These are phyloP conservation scores for Tuber magnatum DNA, from an alignment of 495 filamentous ascomycete genomes.

Conservation along the genomic window DNA sequence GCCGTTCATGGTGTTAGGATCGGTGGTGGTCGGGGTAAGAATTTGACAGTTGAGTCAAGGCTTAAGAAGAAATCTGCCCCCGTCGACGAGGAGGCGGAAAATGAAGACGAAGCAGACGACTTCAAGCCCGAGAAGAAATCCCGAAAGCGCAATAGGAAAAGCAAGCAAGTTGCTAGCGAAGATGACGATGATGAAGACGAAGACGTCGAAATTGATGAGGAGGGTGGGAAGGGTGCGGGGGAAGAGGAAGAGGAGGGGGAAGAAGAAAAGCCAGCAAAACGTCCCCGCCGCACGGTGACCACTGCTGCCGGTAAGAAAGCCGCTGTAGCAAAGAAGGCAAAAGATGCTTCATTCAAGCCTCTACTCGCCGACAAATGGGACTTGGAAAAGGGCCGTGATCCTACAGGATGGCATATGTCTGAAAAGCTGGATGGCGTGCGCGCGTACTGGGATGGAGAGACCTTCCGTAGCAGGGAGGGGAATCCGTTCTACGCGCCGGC, in stretches of 20 bases:
- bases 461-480: constrained; percentile 36
- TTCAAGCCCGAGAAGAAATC: constrained; percentile 6
- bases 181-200: constrained; percentile 5
- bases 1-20: constrained; percentile 12
- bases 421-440: constrained; percentile 41
- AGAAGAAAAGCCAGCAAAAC: constrained; percentile 10
- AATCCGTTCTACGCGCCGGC: constrained; percentile 40
- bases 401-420: constrained; percentile 33
- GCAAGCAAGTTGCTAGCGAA: constrained; percentile 7
- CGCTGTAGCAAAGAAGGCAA: constrained; percentile 14
- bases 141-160: constrained; percentile 4
- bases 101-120: constrained; percentile 7
- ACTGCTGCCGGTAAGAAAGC: not conserved
- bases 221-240: constrained; percentile 7
- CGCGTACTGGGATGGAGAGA: constrained; percentile 40
- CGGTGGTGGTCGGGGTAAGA: not conserved
- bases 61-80: constrained; percentile 4
- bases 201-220: constrained; percentile 7
- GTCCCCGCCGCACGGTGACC: not conserved
- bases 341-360: constrained; percentile 33
- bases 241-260: constrained; percentile 27
- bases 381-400: constrained; percentile 32
- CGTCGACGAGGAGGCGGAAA: not conserved
- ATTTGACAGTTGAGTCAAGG: not conserved
- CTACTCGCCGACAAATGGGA: constrained; percentile 41